phyloP scores from a whole-genome alignment of 192 early-diverging fungal species.

The Mortierella claussenii region DNA sequence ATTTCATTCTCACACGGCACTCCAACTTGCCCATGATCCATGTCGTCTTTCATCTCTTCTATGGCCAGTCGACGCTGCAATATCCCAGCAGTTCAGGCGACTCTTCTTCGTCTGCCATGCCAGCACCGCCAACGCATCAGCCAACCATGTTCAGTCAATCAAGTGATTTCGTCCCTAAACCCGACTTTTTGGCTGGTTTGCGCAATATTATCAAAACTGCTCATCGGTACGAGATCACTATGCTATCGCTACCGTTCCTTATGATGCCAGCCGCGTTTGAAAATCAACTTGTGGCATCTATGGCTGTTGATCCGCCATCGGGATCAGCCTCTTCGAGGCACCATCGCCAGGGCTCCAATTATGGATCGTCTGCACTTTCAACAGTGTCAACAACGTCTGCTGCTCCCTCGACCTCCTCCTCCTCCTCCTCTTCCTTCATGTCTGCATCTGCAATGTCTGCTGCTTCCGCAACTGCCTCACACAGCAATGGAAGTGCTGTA shows the following conservation, averaged over 20 bases:
- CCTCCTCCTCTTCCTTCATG: constrained; percentile 8
- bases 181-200: constrained; percentile 65
- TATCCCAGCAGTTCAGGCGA: neutral
- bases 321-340: constrained; percentile 12
- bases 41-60: constrained; percentile 79
- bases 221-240: constrained; percentile 69
- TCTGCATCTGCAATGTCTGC: constrained; percentile 19
- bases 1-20: constrained; percentile 81
- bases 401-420: constrained; percentile 17
- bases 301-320: neutral
- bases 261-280: constrained; percentile 62
- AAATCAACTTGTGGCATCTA: constrained; percentile 10
- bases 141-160: constrained; percentile 22
- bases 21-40: constrained; percentile 80
- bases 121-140: neutral
- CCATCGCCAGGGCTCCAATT: constrained; percentile 7
- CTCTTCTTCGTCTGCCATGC: neutral
- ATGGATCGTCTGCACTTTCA: constrained; percentile 18
- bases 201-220: constrained; percentile 70
- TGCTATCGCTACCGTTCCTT: constrained; percentile 73
- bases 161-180: constrained; percentile 28
- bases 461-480: neutral
- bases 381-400: constrained; percentile 5
- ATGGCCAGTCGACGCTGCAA: constrained; percentile 24
- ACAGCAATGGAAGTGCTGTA: neutral